phyloP scores from a whole-genome alignment of 306 rosid species.

The Heteromeles arbutifolia region DNA sequence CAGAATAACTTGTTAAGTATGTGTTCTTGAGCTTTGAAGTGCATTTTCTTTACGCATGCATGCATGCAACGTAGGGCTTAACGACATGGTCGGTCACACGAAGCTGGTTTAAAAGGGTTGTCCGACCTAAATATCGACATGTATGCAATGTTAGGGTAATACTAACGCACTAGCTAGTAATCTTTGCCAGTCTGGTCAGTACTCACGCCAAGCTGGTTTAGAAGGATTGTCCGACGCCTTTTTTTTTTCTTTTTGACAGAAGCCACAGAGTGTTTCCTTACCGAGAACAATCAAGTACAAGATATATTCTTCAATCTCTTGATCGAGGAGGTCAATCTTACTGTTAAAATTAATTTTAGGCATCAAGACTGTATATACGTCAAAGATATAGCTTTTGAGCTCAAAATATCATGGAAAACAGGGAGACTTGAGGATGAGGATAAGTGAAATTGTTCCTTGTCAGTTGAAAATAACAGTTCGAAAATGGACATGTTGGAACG shows the following conservation, averaged over 20 bases:
- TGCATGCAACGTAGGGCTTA: neutral
- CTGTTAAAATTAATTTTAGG: neutral
- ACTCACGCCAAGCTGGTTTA: too few relatives aligned
- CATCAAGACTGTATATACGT: neutral
- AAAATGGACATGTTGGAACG: neutral
- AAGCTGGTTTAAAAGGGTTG: too few relatives aligned
- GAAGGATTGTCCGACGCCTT: neutral
- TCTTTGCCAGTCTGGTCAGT: too few relatives aligned
- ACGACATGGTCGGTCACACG: neutral
- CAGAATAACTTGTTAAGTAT: too few relatives aligned
- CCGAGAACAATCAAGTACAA: too few relatives aligned
- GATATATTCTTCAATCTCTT: neutral
- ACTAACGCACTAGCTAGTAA: too few relatives aligned
- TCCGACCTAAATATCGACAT: too few relatives aligned
- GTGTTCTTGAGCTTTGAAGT: neutral
- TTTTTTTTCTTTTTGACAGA: neutral
- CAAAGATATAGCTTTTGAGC: neutral
- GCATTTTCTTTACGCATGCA: neutral
- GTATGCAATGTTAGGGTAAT: too few relatives aligned
- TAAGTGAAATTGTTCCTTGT: neutral
- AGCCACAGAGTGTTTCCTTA: too few relatives aligned
- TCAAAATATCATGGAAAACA: neutral
- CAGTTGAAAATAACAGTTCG: constrained; percentile 6
- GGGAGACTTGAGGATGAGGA: neutral
- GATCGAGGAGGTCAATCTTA: neutral